Percentiles rank a stretch among this genome's conserved stretches.
Conservation (phyloP, 1,139 yeast species). For the Debaryomycetaceae sp. region DNA sequence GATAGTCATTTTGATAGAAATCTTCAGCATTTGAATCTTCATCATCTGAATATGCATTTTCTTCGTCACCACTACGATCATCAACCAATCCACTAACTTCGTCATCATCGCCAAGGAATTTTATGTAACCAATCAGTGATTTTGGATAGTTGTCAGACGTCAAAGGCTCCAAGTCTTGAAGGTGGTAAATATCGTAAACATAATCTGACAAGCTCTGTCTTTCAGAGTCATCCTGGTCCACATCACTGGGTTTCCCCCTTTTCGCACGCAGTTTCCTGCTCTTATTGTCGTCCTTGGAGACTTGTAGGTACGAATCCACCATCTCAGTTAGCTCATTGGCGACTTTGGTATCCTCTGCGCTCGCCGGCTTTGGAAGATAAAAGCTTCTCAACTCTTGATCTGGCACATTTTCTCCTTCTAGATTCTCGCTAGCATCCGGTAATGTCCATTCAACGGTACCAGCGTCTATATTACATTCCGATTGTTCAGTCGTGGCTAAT, state of each 20-base stretch:
- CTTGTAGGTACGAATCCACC: constrained; percentile 54
- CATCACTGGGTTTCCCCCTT: background rate
- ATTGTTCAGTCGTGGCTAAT: constrained; percentile 61
- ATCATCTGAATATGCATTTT: constrained; percentile 30
- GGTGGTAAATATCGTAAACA: constrained; percentile 81
- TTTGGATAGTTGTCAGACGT: constrained; percentile 54
- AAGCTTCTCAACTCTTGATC: constrained; percentile 21
- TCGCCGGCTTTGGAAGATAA: constrained; percentile 31
- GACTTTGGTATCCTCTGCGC: constrained; percentile 40
- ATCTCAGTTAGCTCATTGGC: constrained; percentile 67
- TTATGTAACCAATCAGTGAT: constrained; percentile 61
- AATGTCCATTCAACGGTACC: constrained; percentile 21
- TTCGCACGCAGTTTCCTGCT: constrained; percentile 1
- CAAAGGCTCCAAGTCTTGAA: constrained; percentile 30
- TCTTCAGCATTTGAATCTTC: constrained; percentile 71
- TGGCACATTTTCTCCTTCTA: constrained; percentile 1
- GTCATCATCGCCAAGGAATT: constrained; percentile 66
- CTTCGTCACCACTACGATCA: constrained; percentile 33
- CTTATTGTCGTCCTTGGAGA: constrained; percentile 5
- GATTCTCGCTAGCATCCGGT: constrained; percentile 9
- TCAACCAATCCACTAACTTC: constrained; percentile 50
- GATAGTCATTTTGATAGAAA: constrained; percentile 89
- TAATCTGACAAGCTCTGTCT: constrained; percentile 54
- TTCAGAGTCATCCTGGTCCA: constrained; percentile 7
- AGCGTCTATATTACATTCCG: constrained; percentile 12